Percentiles rank a stretch among this genome's conserved stretches.
Conservation (phyloP, 2,329 filamentous ascomycete genomes). For the Pezicula neosporulosa region DNA sequence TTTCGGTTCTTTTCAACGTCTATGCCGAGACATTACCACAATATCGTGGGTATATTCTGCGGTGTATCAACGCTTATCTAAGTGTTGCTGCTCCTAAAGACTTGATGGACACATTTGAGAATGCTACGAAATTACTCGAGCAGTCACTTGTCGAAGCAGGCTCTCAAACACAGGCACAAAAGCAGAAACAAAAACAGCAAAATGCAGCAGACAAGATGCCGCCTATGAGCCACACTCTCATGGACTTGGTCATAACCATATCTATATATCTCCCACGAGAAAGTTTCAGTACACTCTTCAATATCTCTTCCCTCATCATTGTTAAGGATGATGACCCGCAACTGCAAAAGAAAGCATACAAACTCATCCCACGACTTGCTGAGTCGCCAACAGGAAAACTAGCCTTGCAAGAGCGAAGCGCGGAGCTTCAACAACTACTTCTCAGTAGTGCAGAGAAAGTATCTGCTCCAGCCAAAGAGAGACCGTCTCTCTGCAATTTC, state of each 20-base stretch:
- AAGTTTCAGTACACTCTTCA: conserved; percentile 81
- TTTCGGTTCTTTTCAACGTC: conserved; percentile 97
- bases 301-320: conserved; percentile 79
- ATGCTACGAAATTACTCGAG: conserved; percentile 82
- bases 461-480: conserved; percentile 77
- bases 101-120: conserved; percentile 82
- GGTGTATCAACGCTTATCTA: conserved; percentile 91
- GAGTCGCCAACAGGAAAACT: conserved; percentile 72
- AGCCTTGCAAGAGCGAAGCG: conserved; percentile 73
- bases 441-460: conserved; percentile 79
- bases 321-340: conserved; percentile 82
- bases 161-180: conserved; percentile 59
- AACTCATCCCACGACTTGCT: conserved; percentile 87
- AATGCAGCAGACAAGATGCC: conserved; percentile 70
- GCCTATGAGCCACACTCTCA: conserved; percentile 88
- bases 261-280: conserved; percentile 87
- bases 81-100: conserved; percentile 79
- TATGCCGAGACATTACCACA: conserved; percentile 96
- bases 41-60: conserved; percentile 83
- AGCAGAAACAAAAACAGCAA: conserved; percentile 58
- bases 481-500: conserved; percentile 83
- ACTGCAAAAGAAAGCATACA: conserved; percentile 98
- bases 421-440: conserved; percentile 79
- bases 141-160: conserved; percentile 58
- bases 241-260: conserved; percentile 96